Percentiles rank a stretch among this genome's conserved stretches.
phyloP scores from a whole-genome alignment of 176 grass and related monocot species.

The Bromus sterilis region DNA sequence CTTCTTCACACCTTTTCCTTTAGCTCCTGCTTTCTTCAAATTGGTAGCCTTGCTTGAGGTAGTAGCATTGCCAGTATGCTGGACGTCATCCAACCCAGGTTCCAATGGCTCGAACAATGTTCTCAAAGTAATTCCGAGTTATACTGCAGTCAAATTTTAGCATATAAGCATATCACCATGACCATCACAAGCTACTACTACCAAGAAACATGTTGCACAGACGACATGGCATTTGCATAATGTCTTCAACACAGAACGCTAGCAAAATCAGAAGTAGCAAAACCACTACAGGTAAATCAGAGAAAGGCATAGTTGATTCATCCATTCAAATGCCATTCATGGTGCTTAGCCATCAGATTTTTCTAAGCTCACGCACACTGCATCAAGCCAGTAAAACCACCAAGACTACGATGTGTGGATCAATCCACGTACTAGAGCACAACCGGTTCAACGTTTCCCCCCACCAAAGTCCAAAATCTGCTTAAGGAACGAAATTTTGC shows the following conservation, averaged over 20 bases:
- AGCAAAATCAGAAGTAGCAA: background rate
- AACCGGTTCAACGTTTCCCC: too few species aligned
- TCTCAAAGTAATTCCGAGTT: constrained; percentile 87
- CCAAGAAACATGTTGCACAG: background rate
- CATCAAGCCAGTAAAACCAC: too few species aligned
- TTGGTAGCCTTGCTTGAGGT: constrained; percentile 29
- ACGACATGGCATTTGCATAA: background rate
- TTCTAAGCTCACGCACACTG: too few species aligned
- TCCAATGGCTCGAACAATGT: constrained; percentile 86
- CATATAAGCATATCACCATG: background rate
- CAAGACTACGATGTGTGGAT: too few species aligned
- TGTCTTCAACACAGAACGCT: background rate
- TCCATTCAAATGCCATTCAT: background rate
- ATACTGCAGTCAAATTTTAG: constrained; percentile 40
- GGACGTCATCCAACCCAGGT: constrained; percentile 70
- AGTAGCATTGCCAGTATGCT: constrained; percentile 14
- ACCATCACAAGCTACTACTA: background rate
- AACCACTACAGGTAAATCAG: background rate
- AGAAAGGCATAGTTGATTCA: background rate
- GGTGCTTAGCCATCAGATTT: too few species aligned
- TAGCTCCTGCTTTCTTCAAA: constrained; percentile 37
- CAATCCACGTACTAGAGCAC: too few species aligned
- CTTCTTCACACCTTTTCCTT: constrained; percentile 47
- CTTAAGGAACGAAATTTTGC: too few species aligned
- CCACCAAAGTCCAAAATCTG: too few species aligned